phyloP scores from a whole-genome alignment of 83 land plant species.

The Diphasiastrum complanatum region DNA sequence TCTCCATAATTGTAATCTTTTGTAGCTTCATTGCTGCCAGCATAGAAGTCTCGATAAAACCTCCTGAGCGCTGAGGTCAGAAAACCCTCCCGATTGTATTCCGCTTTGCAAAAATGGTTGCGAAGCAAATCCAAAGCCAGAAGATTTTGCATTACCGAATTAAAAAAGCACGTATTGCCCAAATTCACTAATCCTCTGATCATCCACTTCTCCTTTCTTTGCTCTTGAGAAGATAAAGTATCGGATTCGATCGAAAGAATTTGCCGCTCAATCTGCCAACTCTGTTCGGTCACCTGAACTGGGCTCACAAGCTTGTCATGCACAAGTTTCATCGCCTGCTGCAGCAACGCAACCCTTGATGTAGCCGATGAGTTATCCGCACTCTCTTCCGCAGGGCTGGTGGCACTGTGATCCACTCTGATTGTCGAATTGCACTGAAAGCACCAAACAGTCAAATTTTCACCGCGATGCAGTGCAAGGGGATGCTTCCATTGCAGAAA shows the following conservation, averaged over 20 bases:
- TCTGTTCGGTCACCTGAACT: too few species aligned
- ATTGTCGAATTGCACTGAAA: slow-evolving; percentile 48
- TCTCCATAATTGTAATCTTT: background rate
- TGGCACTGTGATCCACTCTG: slow-evolving; percentile 19
- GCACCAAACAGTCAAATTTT: slow-evolving; percentile 61
- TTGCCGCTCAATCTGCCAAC: slow-evolving; percentile 22
- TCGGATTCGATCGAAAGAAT: background rate
- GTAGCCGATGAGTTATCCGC: slow-evolving; percentile 1
- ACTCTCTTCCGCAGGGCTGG: slow-evolving; percentile 14
- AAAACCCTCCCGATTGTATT: slow-evolving; percentile 30
- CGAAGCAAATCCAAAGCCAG: slow-evolving; percentile 52
- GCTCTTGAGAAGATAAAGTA: background rate
- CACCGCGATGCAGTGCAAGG: slow-evolving; percentile 43
- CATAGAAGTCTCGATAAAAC: slow-evolving; percentile 25
- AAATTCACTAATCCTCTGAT: slow-evolving; percentile 69
- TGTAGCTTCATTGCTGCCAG: background rate
- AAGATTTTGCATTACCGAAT: slow-evolving; percentile 81
- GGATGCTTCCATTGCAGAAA: slow-evolving; percentile 41
- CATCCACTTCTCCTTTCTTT: too few species aligned
- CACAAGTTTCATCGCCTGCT: slow-evolving; percentile 19
- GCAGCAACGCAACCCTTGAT: slow-evolving; percentile 26
- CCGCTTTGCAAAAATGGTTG: slow-evolving; percentile 35
- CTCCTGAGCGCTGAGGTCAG: slow-evolving; percentile 57
- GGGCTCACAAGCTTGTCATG: slow-evolving; percentile 37
- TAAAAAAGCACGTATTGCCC: slow-evolving; percentile 96